These are phyloP conservation scores for Colletotrichum liaoningense DNA, from an alignment of 2,329 filamentous ascomycete genomes.

Conservation along the genomic window DNA sequence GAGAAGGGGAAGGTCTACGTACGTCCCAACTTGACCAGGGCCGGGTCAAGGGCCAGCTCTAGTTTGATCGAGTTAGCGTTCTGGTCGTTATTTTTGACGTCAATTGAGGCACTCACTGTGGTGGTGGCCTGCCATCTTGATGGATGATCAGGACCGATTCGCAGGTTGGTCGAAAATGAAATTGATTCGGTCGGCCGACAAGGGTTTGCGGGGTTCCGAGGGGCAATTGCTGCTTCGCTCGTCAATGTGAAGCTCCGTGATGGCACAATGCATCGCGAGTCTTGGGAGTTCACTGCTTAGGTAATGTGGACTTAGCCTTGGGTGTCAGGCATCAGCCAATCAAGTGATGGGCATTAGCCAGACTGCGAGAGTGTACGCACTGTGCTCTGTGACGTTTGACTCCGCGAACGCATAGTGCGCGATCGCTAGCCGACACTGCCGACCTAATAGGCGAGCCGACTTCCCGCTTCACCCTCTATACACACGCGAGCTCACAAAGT, in stretches of 20 bases:
- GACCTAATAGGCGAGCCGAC: not conserved
- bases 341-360: not conserved
- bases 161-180: not conserved
- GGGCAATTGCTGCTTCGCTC: constrained; percentile 2
- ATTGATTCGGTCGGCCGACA: constrained; percentile 13
- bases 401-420: too few relatives aligned
- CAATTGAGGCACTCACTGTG: constrained; percentile 34
- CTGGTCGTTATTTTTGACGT: not conserved
- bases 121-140: constrained; percentile 38
- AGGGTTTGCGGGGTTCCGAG: not conserved
- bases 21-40: constrained; percentile 58
- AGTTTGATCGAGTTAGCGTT: constrained; percentile 16
- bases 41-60: constrained; percentile 61
- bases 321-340: constrained; percentile 17
- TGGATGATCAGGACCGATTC: not conserved
- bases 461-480: fast-evolving
- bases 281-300: constrained; percentile 25
- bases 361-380: not conserved
- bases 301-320: constrained; percentile 6
- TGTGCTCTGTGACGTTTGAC: not conserved
- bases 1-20: constrained; percentile 42
- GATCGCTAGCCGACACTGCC: too few relatives aligned
- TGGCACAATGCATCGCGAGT: constrained; percentile 6
- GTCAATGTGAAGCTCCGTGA: constrained; percentile 17
- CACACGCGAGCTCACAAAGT: fast-evolving